Evolutionary conservation across 2,329 filamentous ascomycete species (phyloP), one percentile per base, ranked within the genome.

Genomic region (Cladorrhinum sp.): DNA sequence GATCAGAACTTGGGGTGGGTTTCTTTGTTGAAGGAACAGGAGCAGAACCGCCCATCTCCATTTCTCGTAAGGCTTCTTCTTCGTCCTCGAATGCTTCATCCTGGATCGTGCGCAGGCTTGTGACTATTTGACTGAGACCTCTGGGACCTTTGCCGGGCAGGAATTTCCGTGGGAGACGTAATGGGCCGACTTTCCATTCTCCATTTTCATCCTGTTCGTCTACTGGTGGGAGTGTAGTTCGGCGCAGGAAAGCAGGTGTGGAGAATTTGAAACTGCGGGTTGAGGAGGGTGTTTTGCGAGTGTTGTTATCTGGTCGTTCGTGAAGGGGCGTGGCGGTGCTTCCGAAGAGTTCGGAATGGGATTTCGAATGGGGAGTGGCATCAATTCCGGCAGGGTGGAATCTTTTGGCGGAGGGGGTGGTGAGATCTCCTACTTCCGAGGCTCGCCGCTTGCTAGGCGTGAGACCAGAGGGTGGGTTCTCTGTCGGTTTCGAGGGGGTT

Each of bases 91-190:
- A 76, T 18, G 78, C 77, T 50, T 90, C 84, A 56, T 91, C 88
- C 70, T 91, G 86, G 58, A 90, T 79, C 69, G 85, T 86, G 62
- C 87, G 81, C 65, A 93, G 76, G 23, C 84, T 84, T 20, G 88
- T 86, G 22, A 93, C 87, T 65, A 93, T 88, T 64, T 85, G 87
- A 71, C 89, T 93, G 58, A 95, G 74, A 25, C 88, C 89, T 60
- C 88, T 81, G 1, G 38, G 29, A 10, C 85, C 84, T n/a, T 90
- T 57, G 2, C 51, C 38, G 27, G 53, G 24, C 4, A 57, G 75
- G 8, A 85, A 82, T 67, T 85, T 87, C 45, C 79, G 79, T 2
- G 83, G 86, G 24, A 86, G 72, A 36, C 81, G 76, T 2, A 84
- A 69, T 0, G 82, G 83, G n/a, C 76, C 72, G 60, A 80, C 41